Evolutionary conservation across 805 yeast genomes (phyloP).

Genomic region (Teunomyces aglyptinius): DNA sequence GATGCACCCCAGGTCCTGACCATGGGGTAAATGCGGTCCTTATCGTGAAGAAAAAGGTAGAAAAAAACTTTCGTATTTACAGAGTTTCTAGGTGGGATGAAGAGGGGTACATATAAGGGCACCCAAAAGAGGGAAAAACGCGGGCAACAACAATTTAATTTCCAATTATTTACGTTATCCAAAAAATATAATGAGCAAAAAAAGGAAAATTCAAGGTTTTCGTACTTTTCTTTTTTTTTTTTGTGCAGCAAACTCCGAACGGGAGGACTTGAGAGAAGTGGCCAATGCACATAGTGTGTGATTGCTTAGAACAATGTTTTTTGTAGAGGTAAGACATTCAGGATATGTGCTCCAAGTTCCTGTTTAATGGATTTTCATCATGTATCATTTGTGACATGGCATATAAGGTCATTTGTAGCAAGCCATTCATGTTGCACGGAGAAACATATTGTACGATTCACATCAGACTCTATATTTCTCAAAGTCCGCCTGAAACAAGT

Average conservation of each 20-base stretch:
- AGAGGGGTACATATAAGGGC: constrained; percentile 1
- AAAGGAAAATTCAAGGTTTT: not conserved
- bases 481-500: not conserved
- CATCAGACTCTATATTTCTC: not conserved
- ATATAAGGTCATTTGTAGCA: too few species aligned
- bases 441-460: not conserved
- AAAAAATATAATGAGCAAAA: not conserved
- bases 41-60: not conserved
- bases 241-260: not conserved
- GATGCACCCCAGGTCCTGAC: not conserved
- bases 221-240: not conserved
- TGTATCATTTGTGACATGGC: too few species aligned
- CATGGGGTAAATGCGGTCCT: constrained; percentile 1
- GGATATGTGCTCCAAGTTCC: too few species aligned
- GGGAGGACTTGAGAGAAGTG: not conserved
- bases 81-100: constrained; percentile 1
- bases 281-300: not conserved
- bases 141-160: not conserved
- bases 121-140: not conserved
- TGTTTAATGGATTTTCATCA: too few species aligned
- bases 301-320: too few species aligned
- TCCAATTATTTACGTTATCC: not conserved
- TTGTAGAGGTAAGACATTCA: too few species aligned
- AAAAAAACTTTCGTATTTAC: not conserved
- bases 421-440: too few species aligned